These are phyloP conservation scores for Picea engelmannii DNA, from an alignment of 83 land plant species.

Conservation along the genomic window DNA sequence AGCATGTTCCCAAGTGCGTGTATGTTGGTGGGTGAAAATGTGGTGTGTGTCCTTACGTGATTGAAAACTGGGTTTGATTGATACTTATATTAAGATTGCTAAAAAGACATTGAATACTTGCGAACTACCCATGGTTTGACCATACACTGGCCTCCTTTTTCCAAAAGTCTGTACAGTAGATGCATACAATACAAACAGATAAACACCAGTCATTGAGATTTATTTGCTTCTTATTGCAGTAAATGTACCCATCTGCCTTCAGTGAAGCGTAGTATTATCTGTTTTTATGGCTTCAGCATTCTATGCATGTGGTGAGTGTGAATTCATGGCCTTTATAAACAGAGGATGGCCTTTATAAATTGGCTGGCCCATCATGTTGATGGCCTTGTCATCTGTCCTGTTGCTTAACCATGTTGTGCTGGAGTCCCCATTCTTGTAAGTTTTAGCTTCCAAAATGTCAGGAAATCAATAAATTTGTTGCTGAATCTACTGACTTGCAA, in stretches of 20 bases:
- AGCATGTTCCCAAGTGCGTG: not conserved
- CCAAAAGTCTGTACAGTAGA: slow-evolving; percentile 10
- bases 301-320: slow-evolving; percentile 42
- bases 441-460: not conserved
- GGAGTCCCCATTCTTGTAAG: slow-evolving; percentile 1
- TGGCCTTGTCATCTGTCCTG: not conserved
- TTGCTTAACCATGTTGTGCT: slow-evolving; percentile 8
- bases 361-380: slow-evolving; percentile 10
- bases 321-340: slow-evolving; percentile 16
- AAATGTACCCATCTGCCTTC: slow-evolving; percentile 50
- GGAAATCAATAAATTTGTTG: not conserved
- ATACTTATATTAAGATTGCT: not conserved
- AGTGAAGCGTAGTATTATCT: slow-evolving; percentile 38
- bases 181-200: slow-evolving; percentile 14
- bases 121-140: not conserved
- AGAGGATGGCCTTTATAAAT: slow-evolving; percentile 12
- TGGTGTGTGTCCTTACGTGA: not conserved
- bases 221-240: slow-evolving; percentile 42
- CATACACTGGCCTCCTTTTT: slow-evolving; percentile 12
- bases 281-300: slow-evolving; percentile 41
- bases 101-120: not conserved
- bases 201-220: slow-evolving; percentile 31
- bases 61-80: not conserved
- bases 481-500: slow-evolving; percentile 2
- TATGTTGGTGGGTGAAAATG: not conserved